Percentiles rank a stretch among this genome's conserved stretches.
Evolutionary conservation across 768 basidiomycete genomes (phyloP).

Genomic region (Rhodotorula diobovata): DNA sequence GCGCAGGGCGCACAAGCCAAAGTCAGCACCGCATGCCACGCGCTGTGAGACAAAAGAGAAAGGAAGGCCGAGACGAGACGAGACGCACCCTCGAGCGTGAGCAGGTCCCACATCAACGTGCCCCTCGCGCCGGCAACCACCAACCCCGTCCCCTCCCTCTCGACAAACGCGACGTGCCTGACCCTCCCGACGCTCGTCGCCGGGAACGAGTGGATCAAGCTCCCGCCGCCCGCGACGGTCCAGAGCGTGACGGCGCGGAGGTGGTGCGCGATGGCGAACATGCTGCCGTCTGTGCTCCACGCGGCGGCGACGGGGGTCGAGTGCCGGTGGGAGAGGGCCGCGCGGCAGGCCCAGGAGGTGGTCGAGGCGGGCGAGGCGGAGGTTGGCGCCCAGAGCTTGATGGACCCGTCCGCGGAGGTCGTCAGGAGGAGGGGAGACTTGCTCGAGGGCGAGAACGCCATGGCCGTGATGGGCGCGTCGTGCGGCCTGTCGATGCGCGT

Average conservation of each 20-base stretch:
- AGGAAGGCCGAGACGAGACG: no score
- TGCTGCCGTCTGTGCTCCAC: constrained; percentile 81
- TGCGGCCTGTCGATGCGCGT: constrained; percentile 88
- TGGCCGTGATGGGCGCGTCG: constrained; percentile 59
- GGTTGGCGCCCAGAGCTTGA: constrained; percentile 68
- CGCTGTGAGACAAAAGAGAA: background rate
- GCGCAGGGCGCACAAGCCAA: constrained; percentile 42
- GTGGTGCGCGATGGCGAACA: constrained; percentile 70
- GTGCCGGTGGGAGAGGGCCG: constrained; percentile 62
- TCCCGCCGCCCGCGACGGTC: constrained; percentile 59
- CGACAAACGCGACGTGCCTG: constrained; percentile 48
- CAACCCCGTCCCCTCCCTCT: constrained; percentile 28
- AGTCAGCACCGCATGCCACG: no score
- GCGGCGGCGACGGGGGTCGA: constrained; percentile 55
- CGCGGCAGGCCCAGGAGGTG: constrained; percentile 78
- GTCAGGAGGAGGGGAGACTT: constrained; percentile 59
- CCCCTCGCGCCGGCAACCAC: constrained; percentile 42
- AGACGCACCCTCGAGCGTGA: constrained; percentile 46
- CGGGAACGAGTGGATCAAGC: constrained; percentile 53
- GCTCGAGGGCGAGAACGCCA: constrained; percentile 63
- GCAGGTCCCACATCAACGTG: constrained; percentile 47
- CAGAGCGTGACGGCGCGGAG: constrained; percentile 63
- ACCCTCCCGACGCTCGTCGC: constrained; percentile 56
- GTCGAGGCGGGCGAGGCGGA: constrained; percentile 49
- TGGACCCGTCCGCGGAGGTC: constrained; percentile 65